Evolutionary conservation across 495 filamentous ascomycete species (phyloP).

Genomic region (Tuber melanosporum): DNA sequence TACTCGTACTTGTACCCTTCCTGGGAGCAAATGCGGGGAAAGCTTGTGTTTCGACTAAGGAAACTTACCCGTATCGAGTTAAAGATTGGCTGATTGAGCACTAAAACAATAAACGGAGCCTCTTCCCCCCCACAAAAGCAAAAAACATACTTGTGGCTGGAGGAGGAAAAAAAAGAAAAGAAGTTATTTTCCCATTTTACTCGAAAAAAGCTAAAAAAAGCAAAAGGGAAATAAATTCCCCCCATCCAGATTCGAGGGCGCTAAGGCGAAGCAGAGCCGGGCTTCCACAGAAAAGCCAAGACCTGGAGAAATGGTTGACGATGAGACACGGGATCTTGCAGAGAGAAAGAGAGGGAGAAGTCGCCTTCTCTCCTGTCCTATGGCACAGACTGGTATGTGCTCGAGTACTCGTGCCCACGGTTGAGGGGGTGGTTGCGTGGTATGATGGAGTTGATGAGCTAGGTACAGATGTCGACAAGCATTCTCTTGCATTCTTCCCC

Average conservation of each 20-base stretch:
- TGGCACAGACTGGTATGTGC: not conserved
- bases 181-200: not conserved
- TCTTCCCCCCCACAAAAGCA: not conserved
- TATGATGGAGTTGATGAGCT: not conserved
- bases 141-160: not conserved
- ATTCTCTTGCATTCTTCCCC: not conserved
- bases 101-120: not conserved
- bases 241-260: constrained; percentile 9
- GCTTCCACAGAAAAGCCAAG: constrained; percentile 19
- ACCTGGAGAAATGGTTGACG: constrained; percentile 29
- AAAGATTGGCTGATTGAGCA: not conserved
- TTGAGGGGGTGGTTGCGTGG: not conserved
- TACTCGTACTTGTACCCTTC: not conserved
- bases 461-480: not conserved
- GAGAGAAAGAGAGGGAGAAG: constrained; percentile 6
- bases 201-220: constrained; percentile 22
- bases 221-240: constrained; percentile 7
- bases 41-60: not conserved
- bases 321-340: constrained; percentile 38
- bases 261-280: constrained; percentile 10
- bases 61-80: not conserved
- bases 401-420: not conserved
- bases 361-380: not conserved
- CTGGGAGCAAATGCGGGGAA: not conserved
- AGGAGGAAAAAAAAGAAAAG: not conserved